Evolutionary conservation across 2,329 filamentous ascomycete genomes (phyloP).

Genomic region (Cladosporium velox): DNA sequence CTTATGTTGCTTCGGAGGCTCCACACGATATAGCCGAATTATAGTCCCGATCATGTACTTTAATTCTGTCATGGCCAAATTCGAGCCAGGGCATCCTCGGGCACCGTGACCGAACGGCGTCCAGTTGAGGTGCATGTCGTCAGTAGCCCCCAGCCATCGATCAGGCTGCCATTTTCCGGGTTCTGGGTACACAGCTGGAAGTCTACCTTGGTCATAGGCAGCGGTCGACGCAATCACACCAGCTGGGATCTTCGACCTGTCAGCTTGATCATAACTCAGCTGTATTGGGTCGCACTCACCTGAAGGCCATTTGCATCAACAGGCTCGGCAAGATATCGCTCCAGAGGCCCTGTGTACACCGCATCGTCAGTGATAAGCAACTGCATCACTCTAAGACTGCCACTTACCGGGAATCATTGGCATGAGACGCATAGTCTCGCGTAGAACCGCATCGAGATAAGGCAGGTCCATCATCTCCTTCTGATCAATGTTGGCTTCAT

Average conservation of each 20-base stretch:
- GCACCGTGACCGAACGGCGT: conserved; percentile 51
- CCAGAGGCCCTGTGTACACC: conserved; percentile 15
- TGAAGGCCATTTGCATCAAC: conserved; percentile 20
- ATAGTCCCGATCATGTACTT: conserved; percentile 39
- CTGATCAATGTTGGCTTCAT: conserved; percentile 19
- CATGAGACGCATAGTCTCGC: conserved; percentile 26
- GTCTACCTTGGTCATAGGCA: conserved; percentile 44
- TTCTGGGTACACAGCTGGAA: conserved; percentile 43
- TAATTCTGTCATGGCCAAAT: conserved; percentile 59
- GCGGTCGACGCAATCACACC: conserved; percentile 47
- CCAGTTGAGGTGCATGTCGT: conserved; percentile 46
- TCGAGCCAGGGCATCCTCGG: conserved; percentile 49
- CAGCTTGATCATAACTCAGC: neutral
- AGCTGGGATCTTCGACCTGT: conserved; percentile 35
- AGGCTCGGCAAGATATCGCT: conserved; percentile 22
- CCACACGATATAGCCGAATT: neutral
- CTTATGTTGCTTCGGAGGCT: conserved; percentile 10
- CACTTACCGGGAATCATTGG: conserved; percentile 26
- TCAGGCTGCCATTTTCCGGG: conserved; percentile 41
- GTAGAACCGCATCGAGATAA: conserved; percentile 24
- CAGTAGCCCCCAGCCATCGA: conserved; percentile 39
- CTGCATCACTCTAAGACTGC: neutral
- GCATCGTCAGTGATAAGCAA: neutral
- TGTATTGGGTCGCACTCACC: neutral
- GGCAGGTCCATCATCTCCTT: conserved; percentile 15